phyloP scores from a whole-genome alignment of 2,329 filamentous ascomycete genomes.

The Coleophoma eucalyptorum region DNA sequence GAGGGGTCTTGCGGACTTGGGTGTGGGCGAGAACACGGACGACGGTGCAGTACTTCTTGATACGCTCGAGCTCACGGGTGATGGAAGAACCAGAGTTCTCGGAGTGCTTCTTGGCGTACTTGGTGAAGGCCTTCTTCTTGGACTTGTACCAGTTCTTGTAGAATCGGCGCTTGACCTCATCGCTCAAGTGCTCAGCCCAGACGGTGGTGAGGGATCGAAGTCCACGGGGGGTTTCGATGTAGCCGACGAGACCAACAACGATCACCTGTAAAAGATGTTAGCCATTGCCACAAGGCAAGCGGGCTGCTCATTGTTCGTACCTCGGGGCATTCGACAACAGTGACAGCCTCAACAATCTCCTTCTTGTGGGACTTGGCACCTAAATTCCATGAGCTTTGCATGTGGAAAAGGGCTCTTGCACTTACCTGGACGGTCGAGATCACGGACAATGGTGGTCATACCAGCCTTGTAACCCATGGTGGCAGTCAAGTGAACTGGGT shows the following conservation, averaged over 20 bases:
- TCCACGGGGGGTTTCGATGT: conserved; percentile 99
- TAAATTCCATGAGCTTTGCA: conserved; percentile 38
- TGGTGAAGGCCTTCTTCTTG: conserved; percentile 99
- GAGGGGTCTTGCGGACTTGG: conserved; percentile 97
- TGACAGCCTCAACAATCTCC: conserved; percentile 87
- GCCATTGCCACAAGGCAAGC: conserved; percentile 72
- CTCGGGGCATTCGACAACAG: conserved; percentile 88
- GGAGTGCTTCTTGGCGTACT: conserved; percentile 99
- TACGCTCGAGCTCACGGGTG: conserved; percentile 97
- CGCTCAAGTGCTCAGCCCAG: conserved; percentile 98
- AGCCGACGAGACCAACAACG: conserved; percentile 98
- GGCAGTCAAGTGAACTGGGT: conserved; percentile 97
- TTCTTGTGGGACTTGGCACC: conserved; percentile 99
- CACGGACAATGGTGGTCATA: conserved; percentile 99
- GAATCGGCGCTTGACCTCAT: conserved; percentile 99
- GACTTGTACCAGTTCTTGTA: conserved; percentile 99
- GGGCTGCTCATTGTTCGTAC: conserved; percentile 82
- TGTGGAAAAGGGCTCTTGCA: background rate
- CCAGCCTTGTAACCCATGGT: conserved; percentile 99
- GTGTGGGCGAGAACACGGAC: conserved; percentile 99
- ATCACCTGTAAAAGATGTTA: conserved; percentile 84
- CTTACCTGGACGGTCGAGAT: conserved; percentile 30
- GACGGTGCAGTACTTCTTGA: conserved; percentile 99
- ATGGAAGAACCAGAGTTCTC: conserved; percentile 87
- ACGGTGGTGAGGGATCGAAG: conserved; percentile 99